phyloP scores from a whole-genome alignment of 1,139 yeast genomes.

The Sugiyamaella xylanicola region DNA sequence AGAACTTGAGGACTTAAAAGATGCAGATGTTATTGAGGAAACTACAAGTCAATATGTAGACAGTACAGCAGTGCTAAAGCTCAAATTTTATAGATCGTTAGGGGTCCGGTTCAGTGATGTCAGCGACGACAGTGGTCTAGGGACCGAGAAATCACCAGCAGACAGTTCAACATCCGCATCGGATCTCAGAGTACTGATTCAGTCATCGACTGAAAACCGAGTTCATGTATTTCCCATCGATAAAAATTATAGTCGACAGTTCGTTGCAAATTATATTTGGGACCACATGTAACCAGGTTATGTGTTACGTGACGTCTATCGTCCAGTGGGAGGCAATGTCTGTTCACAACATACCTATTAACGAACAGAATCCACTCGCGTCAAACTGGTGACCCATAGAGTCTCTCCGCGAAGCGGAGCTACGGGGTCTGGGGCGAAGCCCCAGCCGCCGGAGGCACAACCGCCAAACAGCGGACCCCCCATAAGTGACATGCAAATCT shows the following conservation, averaged over 20 bases:
- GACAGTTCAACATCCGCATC: conserved; percentile 38
- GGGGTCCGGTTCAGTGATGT: conserved; percentile 42
- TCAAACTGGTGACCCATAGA: too few species aligned
- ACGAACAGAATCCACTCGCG: too few species aligned
- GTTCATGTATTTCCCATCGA: conserved; percentile 58
- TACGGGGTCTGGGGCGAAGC: too few species aligned
- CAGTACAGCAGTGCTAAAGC: conserved; percentile 43
- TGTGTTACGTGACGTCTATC: not conserved
- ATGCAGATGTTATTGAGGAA: conserved; percentile 38
- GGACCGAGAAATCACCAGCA: conserved; percentile 30
- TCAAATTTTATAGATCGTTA: conserved; percentile 44
- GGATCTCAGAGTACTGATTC: conserved; percentile 49
- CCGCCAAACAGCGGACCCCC: too few species aligned
- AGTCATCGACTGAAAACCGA: conserved; percentile 52
- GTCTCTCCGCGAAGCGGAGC: too few species aligned
- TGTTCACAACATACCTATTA: too few species aligned
- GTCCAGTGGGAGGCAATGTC: too few species aligned
- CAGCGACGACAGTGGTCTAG: conserved; percentile 17
- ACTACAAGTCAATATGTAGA: conserved; percentile 40
- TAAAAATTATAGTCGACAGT: conserved; percentile 61
- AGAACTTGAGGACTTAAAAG: conserved; percentile 44
- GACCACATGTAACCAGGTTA: conserved; percentile 49
- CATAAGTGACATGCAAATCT: too few species aligned
- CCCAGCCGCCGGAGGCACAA: too few species aligned
- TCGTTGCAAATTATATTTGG: conserved; percentile 72